Percentiles rank a stretch among this genome's conserved stretches.
phyloP scores from a whole-genome alignment of 1,139 yeast genomes.

The Yamadazyma aaseri region DNA sequence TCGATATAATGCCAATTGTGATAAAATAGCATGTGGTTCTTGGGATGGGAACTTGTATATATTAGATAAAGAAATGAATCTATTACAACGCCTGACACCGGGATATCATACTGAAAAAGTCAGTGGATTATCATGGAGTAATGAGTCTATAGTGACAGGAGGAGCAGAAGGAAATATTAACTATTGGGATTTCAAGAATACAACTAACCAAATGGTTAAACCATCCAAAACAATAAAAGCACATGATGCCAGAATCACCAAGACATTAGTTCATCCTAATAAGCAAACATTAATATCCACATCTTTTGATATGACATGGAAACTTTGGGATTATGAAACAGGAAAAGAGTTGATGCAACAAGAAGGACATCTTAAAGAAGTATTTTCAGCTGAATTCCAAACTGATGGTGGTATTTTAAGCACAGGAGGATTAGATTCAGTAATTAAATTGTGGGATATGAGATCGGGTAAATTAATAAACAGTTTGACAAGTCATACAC shows the following conservation, averaged over 20 bases:
- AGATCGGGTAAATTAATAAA: conserved; percentile 71
- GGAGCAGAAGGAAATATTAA: conserved; percentile 63
- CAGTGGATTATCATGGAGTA: conserved; percentile 68
- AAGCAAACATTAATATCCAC: conserved; percentile 61
- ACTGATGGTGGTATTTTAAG: conserved; percentile 76
- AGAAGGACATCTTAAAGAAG: conserved; percentile 84
- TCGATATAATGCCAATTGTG: conserved; percentile 37
- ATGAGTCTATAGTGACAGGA: conserved; percentile 45
- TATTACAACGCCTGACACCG: conserved; percentile 23
- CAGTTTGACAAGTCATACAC: conserved; percentile 63
- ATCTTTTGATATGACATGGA: conserved; percentile 87
- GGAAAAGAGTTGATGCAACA: conserved; percentile 45
- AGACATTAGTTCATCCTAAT: conserved; percentile 66
- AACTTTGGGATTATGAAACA: conserved; percentile 71
- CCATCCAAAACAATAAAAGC: conserved; percentile 23
- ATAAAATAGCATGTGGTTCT: conserved; percentile 63
- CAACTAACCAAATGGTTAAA: conserved; percentile 2
- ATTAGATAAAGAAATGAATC: conserved; percentile 25
- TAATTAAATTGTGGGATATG: conserved; percentile 81
- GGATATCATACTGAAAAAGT: conserved; percentile 58
- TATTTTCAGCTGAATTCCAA: conserved; percentile 64
- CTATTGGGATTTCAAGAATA: conserved; percentile 36
- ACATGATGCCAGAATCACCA: conserved; percentile 60
- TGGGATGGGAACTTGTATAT: conserved; percentile 79
- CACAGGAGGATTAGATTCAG: conserved; percentile 79